Percentiles rank a stretch among this genome's conserved stretches.
phyloP scores from a whole-genome alignment of 2,329 filamentous ascomycete genomes.

The Aspergillus glaucus region DNA sequence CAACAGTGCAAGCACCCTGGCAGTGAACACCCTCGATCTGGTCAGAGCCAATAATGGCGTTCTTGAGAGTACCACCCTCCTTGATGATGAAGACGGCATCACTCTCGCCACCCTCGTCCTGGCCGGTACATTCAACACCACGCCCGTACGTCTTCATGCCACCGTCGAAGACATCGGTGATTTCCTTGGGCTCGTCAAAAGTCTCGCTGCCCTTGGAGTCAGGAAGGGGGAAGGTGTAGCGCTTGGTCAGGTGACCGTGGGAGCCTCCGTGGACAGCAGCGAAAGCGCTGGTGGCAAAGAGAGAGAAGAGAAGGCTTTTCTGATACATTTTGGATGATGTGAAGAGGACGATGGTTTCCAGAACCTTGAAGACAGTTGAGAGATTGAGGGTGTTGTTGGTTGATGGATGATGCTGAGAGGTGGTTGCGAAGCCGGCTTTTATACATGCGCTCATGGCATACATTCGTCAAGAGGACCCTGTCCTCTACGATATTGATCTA shows the following conservation, averaged over 20 bases:
- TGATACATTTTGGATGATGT: background rate
- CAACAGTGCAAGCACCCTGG: constrained; percentile 38
- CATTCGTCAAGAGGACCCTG: no score
- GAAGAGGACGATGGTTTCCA: background rate
- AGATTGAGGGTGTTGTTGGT: background rate
- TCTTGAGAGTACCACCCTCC: constrained; percentile 39
- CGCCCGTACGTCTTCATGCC: constrained; percentile 43
- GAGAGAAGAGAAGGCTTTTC: constrained; percentile 1
- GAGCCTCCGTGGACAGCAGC: constrained; percentile 6
- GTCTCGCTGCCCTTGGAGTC: constrained; percentile 35
- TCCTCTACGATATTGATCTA: no score
- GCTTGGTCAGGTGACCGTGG: background rate
- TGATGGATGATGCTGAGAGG: background rate
- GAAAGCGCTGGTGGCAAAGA: background rate
- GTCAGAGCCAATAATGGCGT: constrained; percentile 44
- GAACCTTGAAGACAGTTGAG: no score
- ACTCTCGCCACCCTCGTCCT: constrained; percentile 39
- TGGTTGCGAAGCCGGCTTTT: background rate
- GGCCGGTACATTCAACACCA: constrained; percentile 38
- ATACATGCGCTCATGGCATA: no score
- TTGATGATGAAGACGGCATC: constrained; percentile 43
- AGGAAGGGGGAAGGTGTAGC: constrained; percentile 27
- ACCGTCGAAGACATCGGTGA: constrained; percentile 41
- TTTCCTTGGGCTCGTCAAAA: constrained; percentile 38
- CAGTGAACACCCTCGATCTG: constrained; percentile 46